phyloP scores from a whole-genome alignment of 768 basidiomycete genomes.

The Astraeus odoratus region DNA sequence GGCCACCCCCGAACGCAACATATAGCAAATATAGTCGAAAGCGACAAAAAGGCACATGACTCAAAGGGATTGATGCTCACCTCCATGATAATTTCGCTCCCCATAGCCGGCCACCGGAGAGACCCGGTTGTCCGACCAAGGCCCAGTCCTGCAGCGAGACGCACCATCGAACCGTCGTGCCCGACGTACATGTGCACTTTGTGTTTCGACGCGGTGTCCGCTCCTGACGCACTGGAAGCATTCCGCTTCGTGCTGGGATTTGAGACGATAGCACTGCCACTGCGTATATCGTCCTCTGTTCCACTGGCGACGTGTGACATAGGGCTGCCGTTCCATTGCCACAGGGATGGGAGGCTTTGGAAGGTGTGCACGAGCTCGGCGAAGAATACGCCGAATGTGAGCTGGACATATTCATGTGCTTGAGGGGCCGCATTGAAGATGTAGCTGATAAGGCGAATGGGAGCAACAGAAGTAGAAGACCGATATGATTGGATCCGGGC shows the following conservation, averaged over 20 bases:
- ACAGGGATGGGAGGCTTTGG: constrained; percentile 25
- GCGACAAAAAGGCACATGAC: background rate
- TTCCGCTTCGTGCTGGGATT: too few relatives aligned
- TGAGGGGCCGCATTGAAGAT: constrained; percentile 44
- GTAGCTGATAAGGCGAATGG: too few relatives aligned
- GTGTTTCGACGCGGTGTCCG: constrained; percentile 17
- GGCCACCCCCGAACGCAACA: background rate
- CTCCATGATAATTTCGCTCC: constrained; percentile 42
- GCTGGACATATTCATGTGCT: constrained; percentile 35
- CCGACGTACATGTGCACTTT: constrained; percentile 39
- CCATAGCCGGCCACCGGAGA: constrained; percentile 44
- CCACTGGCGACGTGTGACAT: too few relatives aligned
- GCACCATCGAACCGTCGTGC: constrained; percentile 42
- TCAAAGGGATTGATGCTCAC: constrained; percentile 17
- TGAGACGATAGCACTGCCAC: too few relatives aligned
- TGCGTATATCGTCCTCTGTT: too few relatives aligned
- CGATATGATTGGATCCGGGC: background rate
- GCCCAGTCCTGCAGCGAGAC: constrained; percentile 34
- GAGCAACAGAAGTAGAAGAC: too few relatives aligned
- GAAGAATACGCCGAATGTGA: constrained; percentile 44
- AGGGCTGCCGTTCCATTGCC: too few relatives aligned
- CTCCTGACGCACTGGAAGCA: background rate
- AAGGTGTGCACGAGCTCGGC: constrained; percentile 37
- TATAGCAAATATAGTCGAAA: too few relatives aligned
- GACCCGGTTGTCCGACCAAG: constrained; percentile 25